Conservation (phyloP, 116 monocot species). For the Trichopus zeylanicus region DNA sequence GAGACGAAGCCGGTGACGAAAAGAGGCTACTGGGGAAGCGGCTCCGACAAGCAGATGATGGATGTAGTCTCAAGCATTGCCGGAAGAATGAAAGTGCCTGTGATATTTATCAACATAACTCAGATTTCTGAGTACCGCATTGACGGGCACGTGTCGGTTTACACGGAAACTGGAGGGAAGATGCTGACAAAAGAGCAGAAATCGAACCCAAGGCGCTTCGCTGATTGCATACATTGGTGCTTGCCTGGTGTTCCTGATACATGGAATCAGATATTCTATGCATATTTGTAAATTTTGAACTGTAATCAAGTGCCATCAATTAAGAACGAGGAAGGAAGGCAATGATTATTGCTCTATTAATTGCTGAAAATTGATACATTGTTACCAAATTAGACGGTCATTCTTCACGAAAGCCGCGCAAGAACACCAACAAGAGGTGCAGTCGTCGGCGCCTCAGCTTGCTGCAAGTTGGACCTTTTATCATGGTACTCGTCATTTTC, state of each 20-base stretch:
- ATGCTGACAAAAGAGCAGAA: conserved; percentile 37
- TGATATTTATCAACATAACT: conserved; percentile 64
- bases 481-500: conserved; percentile 42
- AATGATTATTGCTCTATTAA: too few species aligned
- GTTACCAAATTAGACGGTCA: too few species aligned
- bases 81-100: conserved; percentile 43
- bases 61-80: conserved; percentile 45
- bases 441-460: conserved; percentile 44
- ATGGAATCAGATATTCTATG: conserved; percentile 51
- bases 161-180: conserved; percentile 35
- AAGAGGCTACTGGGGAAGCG: conserved; percentile 54
- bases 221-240: conserved; percentile 69
- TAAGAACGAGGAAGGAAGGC: too few species aligned
- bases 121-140: conserved; percentile 51
- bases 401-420: conserved; percentile 37
- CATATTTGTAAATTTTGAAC: conserved; percentile 51
- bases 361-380: too few species aligned
- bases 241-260: conserved; percentile 60
- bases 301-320: too few species aligned
- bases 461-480: conserved; percentile 30
- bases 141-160: conserved; percentile 46
- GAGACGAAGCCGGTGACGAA: conserved; percentile 45
- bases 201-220: conserved; percentile 23
- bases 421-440: conserved; percentile 66
- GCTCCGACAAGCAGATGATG: conserved; percentile 60